Evolutionary conservation across 768 basidiomycete species (phyloP).

Genomic region (Macrolepiota albuminosa): DNA sequence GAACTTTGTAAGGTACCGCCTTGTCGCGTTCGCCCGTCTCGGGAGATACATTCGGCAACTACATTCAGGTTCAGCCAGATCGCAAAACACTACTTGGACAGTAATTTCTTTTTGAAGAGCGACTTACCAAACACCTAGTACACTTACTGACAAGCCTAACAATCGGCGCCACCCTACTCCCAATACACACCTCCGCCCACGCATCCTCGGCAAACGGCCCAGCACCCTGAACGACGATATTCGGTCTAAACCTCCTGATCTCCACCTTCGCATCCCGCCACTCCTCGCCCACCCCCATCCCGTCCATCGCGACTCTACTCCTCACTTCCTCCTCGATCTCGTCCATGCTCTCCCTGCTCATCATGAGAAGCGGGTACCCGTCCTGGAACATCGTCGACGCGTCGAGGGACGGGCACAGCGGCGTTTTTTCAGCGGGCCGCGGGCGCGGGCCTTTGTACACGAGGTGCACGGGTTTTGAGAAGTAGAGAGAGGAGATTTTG

Average conservation of each 20-base stretch:
- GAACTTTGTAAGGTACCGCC: constrained; percentile 70
- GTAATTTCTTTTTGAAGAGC: neutral
- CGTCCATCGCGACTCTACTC: constrained; percentile 29
- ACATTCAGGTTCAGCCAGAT: neutral
- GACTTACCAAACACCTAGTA: constrained; percentile 63
- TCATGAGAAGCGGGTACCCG: constrained; percentile 62
- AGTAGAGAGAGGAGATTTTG: constrained; percentile 52
- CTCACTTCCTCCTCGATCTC: constrained; percentile 46
- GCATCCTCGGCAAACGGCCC: constrained; percentile 69
- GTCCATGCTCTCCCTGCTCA: constrained; percentile 61
- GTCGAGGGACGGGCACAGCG: constrained; percentile 46
- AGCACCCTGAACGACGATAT: constrained; percentile 65
- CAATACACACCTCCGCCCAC: constrained; percentile 58
- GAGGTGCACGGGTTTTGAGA: constrained; percentile 57
- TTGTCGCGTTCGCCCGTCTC: constrained; percentile 60
- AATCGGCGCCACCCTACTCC: constrained; percentile 31
- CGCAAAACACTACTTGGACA: neutral
- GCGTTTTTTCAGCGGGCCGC: constrained; percentile 43
- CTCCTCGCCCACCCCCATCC: constrained; percentile 10
- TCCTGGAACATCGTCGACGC: constrained; percentile 63
- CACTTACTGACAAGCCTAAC: constrained; percentile 67
- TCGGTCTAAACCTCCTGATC: constrained; percentile 54
- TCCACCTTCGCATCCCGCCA: constrained; percentile 12
- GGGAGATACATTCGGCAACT: constrained; percentile 74
- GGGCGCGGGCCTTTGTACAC: constrained; percentile 60